A percentile compares a stretch with the other conserved stretches of the same genome.
Evolutionary conservation across 306 rosid species (phyloP).

Genomic region (Malus orientalis): DNA sequence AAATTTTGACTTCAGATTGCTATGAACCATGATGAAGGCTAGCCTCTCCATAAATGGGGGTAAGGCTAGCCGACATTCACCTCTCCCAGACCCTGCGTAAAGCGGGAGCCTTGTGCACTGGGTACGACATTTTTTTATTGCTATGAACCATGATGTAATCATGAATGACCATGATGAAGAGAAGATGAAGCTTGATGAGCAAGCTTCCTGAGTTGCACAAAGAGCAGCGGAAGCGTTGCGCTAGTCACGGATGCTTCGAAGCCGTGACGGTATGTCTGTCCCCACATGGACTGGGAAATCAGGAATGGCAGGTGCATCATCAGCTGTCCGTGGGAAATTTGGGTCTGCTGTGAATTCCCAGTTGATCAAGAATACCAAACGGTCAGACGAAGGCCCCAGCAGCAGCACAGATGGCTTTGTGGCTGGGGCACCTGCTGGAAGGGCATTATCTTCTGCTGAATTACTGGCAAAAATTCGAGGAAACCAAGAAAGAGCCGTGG

Average conservation of each 20-base stretch:
- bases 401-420: slow-evolving; percentile 43
- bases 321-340: slow-evolving; percentile 58
- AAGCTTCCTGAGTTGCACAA: slow-evolving; percentile 88
- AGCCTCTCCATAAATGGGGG: too few species aligned
- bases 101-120: too few species aligned
- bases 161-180: slow-evolving; percentile 85
- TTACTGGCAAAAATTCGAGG: slow-evolving; percentile 59
- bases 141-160: slow-evolving; percentile 84
- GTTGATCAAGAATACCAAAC: slow-evolving; percentile 35
- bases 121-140: slow-evolving; percentile 21
- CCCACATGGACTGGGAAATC: slow-evolving; percentile 99
- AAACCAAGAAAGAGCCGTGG: slow-evolving; percentile 64
- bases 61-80: too few species aligned
- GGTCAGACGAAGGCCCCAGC: slow-evolving; percentile 36
- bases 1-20: slow-evolving; percentile 53
- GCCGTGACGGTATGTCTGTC: slow-evolving; percentile 58
- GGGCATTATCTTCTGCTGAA: slow-evolving; percentile 78
- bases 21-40: slow-evolving; percentile 58
- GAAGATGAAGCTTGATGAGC: slow-evolving; percentile 77
- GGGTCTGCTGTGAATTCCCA: slow-evolving; percentile 69
- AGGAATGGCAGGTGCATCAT: slow-evolving; percentile 91
- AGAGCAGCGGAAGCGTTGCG: slow-evolving; percentile 95
- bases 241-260: slow-evolving; percentile 72
- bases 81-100: too few species aligned
- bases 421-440: slow-evolving; percentile 80